Base-by-base conservation (phyloP, 164 flowering plant genomes). In the Dillenia turbinata region DNA sequence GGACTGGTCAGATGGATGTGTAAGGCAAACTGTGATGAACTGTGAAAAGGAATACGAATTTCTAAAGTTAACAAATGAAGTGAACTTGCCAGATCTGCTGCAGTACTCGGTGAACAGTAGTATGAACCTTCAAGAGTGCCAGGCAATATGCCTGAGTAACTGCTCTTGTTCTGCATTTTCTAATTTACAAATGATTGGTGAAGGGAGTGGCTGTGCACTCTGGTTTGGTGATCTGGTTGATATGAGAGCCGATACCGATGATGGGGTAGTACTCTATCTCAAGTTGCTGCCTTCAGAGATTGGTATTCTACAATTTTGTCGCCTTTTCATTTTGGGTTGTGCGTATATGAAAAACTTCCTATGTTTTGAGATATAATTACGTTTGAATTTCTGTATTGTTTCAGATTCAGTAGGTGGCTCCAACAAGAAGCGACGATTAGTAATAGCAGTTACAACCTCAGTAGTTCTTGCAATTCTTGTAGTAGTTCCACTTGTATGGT, bases 1-100 rank as follows among this genome's bases (percentile, higher is more conserved):
- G 3, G 71, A 72, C 48, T 62, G 71, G 69, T 67, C 79, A 1
- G 61, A 13, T 44, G 89, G 89, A 13, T 86, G 92, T 48, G 69
- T 64, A 15, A 61, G 86, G 58, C 71, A 49, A 19, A 62, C 60
- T 1, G 55, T 61, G 1, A 13, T 73, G 66, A 40, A 52, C 9
- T 87, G 90, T 51, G 11, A 44, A 0, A 22, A 57, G 2, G 69
- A 68, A 8, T 77, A 79, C n/a, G 73, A 68, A 12, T 80, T 83
- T 62, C 9, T 45, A 10, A 61, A 54, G 45, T 1, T 65, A 9
- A 9, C 9, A 0, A 33, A 33, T 33, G 44, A 56, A 1, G 52
- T 76, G 54, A 76, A 74, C 52, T 43, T 79, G 55, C 58, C 65
- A 3, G 80, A 74, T 9, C 56, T 65, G 0, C 11, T 52, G 1